Conservation (phyloP, 805 yeast species). For the Candida stauntonica region DNA sequence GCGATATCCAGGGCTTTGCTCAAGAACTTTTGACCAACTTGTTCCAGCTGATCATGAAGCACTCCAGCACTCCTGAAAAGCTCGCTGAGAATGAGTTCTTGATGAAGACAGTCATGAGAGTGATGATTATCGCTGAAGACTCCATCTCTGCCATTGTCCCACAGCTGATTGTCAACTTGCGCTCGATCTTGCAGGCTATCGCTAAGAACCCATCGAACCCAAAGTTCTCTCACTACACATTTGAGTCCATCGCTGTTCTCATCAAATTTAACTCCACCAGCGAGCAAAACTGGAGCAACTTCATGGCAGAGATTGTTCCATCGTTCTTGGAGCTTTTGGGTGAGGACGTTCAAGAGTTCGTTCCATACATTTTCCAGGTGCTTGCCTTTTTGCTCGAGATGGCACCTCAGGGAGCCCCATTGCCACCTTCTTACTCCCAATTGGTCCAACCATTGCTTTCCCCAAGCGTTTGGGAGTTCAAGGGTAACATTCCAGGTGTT, state of each 20-base stretch:
- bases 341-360: slow-evolving; percentile 88
- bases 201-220: slow-evolving; percentile 94
- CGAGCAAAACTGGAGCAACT: slow-evolving; percentile 28
- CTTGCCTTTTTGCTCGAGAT: slow-evolving; percentile 71
- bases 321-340: slow-evolving; percentile 62
- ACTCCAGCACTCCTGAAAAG: slow-evolving; percentile 73
- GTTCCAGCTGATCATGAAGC: slow-evolving; percentile 59
- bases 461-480: slow-evolving; percentile 90
- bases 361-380: slow-evolving; percentile 91
- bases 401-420: slow-evolving; percentile 40
- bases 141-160: slow-evolving; percentile 43
- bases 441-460: slow-evolving; percentile 78
- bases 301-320: slow-evolving; percentile 53
- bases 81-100: slow-evolving; percentile 92
- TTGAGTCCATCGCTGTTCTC: slow-evolving; percentile 81
- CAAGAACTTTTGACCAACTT: slow-evolving; percentile 60
- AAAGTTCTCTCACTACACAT: slow-evolving; percentile 81
- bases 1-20: slow-evolving; percentile 63
- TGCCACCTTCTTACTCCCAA: slow-evolving; percentile 63
- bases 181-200: slow-evolving; percentile 65
- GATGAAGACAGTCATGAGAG: slow-evolving; percentile 84
- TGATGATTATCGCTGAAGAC: slow-evolving; percentile 68
- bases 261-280: slow-evolving; percentile 44
- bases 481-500: slow-evolving; percentile 92
- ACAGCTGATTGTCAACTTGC: slow-evolving; percentile 55